Base-by-base conservation (phyloP, 2,329 filamentous ascomycete genomes). In the Bipolaris zeicola region DNA sequence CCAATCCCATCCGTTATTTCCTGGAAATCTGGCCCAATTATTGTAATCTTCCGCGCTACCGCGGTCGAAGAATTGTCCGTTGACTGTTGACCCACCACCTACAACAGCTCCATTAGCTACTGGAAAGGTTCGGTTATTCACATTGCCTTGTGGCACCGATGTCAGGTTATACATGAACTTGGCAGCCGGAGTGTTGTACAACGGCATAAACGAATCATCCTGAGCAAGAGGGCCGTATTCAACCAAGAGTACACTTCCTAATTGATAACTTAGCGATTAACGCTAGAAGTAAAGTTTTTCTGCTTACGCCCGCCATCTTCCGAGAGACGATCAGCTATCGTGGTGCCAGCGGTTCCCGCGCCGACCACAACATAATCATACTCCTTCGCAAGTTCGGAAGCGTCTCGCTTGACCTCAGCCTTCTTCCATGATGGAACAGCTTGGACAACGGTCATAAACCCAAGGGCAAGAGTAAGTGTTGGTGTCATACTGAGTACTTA, bases 11-110 rank as follows among this genome's bases (percentile, higher is more conserved):
- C 34, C 34, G 34, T 16, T n/a, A 14, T 37, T 37, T 37, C 34
- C 34, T 14, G 34, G 34, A 37, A 37, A 37, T 14, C 34, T 37
- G 34, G 34, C 80, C 85, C 85, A 87, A 1, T 77, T 78, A 67
- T 87, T 81, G 51, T 76, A 76, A 49, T 75, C 72, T 7, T 52
- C 62, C 3, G 47, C 50, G 20, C 57, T 58, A 22, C 66, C 74
- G 8, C 74, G 66, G 45, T 70, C 67, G 37, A 72, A 73, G 41
- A 67, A 62, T 67, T 75, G 68, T 34, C 68, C 70, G 56, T 77
- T 76, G 26, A 75, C 62, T 1, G 66, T 66, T 20, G 60, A 64
- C 20, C 69, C 63, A 2, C 74, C 74, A 7, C 74, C 73, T 0
- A 76, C 68, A 3, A 69, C 57, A 1, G 60, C 60, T 11, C 65